Evolutionary conservation across 345 rosid species (phyloP).

Genomic region (Eucalyptus polybractea): DNA sequence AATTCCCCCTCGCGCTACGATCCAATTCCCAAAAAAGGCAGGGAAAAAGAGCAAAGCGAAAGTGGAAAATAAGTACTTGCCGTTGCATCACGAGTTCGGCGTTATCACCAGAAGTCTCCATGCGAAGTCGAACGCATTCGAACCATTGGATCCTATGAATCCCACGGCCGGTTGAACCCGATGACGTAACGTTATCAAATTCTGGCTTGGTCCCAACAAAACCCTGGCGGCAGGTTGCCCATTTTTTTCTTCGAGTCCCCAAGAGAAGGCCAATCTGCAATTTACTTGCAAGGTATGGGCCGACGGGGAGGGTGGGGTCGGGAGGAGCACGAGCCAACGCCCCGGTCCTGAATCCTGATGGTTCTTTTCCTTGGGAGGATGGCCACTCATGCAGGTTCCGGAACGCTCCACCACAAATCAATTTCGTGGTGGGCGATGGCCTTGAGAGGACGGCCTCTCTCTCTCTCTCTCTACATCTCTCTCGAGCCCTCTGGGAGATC

Average conservation of each 20-base stretch:
- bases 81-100: background rate
- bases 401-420: background rate
- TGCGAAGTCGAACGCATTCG: background rate
- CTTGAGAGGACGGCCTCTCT: background rate
- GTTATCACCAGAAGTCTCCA: background rate
- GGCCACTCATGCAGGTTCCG: background rate
- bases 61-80: background rate
- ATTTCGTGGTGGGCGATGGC: background rate
- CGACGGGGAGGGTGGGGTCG: background rate
- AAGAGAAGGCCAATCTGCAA: background rate
- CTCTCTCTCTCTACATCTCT: background rate
- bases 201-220: background rate
- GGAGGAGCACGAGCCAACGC: background rate
- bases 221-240: background rate
- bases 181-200: background rate
- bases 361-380: background rate
- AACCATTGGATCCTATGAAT: background rate
- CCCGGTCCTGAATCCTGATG: background rate
- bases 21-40: background rate
- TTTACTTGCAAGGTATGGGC: background rate
- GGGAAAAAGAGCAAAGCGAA: background rate
- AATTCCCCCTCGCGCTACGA: background rate
- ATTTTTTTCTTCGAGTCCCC: background rate
- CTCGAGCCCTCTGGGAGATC: background rate
- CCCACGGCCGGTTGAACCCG: background rate